Evolutionary conservation across 2,329 filamentous ascomycete genomes (phyloP), one percentile per base, ranked within the genome.

Genomic region (Aspergillus carbonarius): DNA sequence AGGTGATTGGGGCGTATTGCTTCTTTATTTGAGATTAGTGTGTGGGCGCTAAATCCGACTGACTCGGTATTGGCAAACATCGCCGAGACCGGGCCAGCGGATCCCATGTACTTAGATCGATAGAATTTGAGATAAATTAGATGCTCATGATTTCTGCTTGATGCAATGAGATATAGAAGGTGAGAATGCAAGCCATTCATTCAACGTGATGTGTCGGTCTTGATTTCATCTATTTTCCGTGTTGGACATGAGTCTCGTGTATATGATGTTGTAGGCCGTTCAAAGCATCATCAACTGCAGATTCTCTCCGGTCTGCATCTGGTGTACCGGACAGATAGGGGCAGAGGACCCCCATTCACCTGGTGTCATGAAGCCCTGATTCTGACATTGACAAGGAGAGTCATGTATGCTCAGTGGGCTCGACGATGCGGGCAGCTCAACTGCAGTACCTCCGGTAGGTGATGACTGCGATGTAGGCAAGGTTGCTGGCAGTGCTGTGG

Each of bases 201-300:
- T 23, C 23, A 23, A 23, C 23, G 23, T 23, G 23, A 18, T 4
- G 17, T 9, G 37, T 40, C 17, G 17, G 37, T 18, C 37, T 8
- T 18, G 37, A n/a, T 32, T 40, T 40, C 37, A 39, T 40, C 37
- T 40, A 40, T 40, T 18, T 17, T 18, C 13, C 37, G 37, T 9
- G 18, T 18, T n/a, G 37, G n/a, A 18, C 18, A 40, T 4, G 8
- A 20, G 10, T 10, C 7, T 40, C 37, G 37, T 53, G 20, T 34
- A 54, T 54, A 44, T 54, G n/a, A n/a, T 23, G 34, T 23, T 20
- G 17, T 18, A 20, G 25, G 27, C 17, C n/a, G 12, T 5, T 54
- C 37, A 54, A 5, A 54, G 39, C 51, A 54, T 54, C 51, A 54
- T 54, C 5, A 54, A 17, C 15, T 54, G 51, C 51, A 44, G 25